Evolutionary conservation across 2,329 filamentous ascomycete genomes (phyloP).

Genomic region (Epichloe gansuensis): DNA sequence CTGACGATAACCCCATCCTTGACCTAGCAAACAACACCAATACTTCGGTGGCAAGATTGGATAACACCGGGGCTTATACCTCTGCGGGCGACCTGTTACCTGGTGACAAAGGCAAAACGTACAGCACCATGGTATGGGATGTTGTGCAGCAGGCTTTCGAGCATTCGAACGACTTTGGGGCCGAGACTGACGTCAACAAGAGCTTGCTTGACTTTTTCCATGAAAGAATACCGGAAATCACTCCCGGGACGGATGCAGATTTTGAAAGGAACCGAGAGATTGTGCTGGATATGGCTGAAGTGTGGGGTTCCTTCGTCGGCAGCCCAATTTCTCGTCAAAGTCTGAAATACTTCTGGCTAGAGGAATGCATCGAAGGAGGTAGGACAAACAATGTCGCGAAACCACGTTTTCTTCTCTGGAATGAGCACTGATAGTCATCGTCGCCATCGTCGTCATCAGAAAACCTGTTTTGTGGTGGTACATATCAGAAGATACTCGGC

Average conservation of each 20-base stretch:
- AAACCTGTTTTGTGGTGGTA: conserved; percentile 47
- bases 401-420: too few species aligned
- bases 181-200: conserved; percentile 31
- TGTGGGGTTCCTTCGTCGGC: conserved; percentile 62
- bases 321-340: conserved; percentile 52
- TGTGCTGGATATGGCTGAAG: conserved; percentile 42
- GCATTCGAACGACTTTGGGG: conserved; percentile 44
- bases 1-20: conserved; percentile 55
- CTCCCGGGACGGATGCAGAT: conserved; percentile 30
- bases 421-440: neutral
- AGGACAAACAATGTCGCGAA: conserved; percentile 9
- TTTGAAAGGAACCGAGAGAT: conserved; percentile 28
- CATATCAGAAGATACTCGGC: conserved; percentile 45
- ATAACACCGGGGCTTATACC: conserved; percentile 43
- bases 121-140: conserved; percentile 48
- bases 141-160: conserved; percentile 56
- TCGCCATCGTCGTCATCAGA: conserved; percentile 23
- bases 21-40: conserved; percentile 50
- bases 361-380: conserved; percentile 65
- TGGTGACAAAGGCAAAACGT: conserved; percentile 29
- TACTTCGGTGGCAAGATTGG: conserved; percentile 35
- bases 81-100: conserved; percentile 40
- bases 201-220: conserved; percentile 44
- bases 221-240: conserved; percentile 29
- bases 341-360: conserved; percentile 64